These are phyloP conservation scores for Phytophthora tubulina DNA, from an alignment of 352 stramenopile genomes.

Conservation along the genomic window DNA sequence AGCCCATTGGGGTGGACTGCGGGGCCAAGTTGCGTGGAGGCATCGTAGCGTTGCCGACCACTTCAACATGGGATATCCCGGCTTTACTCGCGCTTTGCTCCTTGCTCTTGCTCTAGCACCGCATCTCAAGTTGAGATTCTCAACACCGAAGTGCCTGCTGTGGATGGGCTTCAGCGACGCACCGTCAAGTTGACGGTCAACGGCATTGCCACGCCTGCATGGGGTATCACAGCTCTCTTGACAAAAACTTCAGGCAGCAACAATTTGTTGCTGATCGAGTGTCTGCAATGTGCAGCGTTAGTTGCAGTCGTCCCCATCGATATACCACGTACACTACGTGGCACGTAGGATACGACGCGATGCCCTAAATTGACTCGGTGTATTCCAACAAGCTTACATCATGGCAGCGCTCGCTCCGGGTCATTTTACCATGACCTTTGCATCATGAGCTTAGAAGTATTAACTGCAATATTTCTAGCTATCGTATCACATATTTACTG, in stretches of 20 bases:
- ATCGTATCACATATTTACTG: not conserved
- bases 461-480: not conserved
- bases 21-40: too few relatives aligned
- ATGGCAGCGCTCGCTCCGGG: too few relatives aligned
- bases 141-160: constrained; percentile 1
- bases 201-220: not conserved
- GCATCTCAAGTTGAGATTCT: not conserved
- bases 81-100: constrained; percentile 24
- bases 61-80: constrained; percentile 37
- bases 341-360: too few relatives aligned
- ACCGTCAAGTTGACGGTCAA: not conserved
- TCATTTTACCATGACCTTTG: too few relatives aligned
- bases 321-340: not conserved
- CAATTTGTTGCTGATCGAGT: not conserved
- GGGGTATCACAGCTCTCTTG: constrained; percentile 1
- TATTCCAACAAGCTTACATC: too few relatives aligned
- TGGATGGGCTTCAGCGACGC: constrained; percentile 13
- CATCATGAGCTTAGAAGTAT: not conserved
- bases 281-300: not conserved
- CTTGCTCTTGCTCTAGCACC: constrained; percentile 23
- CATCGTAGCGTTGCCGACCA: constrained; percentile 20
- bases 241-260: constrained; percentile 9
- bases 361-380: too few relatives aligned
- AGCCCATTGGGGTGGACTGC: constrained; percentile 11
- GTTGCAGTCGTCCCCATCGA: not conserved